Base-by-base conservation (phyloP, 768 basidiomycete genomes). In the Pisolithus microcarpus region DNA sequence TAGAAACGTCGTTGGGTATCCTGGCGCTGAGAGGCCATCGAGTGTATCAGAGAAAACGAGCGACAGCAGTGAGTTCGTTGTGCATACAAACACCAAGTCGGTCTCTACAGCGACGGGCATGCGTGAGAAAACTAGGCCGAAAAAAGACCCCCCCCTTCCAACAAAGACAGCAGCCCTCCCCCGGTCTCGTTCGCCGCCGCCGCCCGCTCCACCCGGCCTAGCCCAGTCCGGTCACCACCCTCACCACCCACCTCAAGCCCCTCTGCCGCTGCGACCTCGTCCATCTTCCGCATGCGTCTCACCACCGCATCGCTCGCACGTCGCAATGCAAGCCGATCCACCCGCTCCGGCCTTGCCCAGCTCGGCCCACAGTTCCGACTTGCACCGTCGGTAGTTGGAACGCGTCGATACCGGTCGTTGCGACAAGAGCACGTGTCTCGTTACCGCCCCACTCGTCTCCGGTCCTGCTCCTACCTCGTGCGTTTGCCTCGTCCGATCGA, bases 201-300 rank as follows among this genome's bases (percentile, higher is more conserved):
- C 1, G 77, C 79, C 21, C 70, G 66, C 53, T 79, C 78, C 2
- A 79, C 74, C 16, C 79, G 65, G 15, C 59, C 60, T 15, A 80
- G 59, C 16, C 77, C 78, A 1, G 74, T 72, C 54, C 66, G 61
- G 21, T 73, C 73, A 0, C 71, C 67, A 5, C 74, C 75, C 45
- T 72, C 70, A 7, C 71, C 68, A 7, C 67, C 72, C 1, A 73
- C 71, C 53, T 73, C 72, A 51, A 72, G 50, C 8, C 72, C 69
- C 21, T 66, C 61, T 46, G 69, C 62, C 15, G 70, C 69, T 5
- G 75, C 73, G 49, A 74, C 65, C 50, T 70, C 71, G 50, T 79
- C 75, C 10, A 80, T 77, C 57, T 70, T 74, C 60, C 70, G 72
- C 50, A 87, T 66, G 45, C 84, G 78, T 38, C 67, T 68, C 11